Conservation (phyloP, 148 eudicot species). For the Heliosperma pusillum region DNA sequence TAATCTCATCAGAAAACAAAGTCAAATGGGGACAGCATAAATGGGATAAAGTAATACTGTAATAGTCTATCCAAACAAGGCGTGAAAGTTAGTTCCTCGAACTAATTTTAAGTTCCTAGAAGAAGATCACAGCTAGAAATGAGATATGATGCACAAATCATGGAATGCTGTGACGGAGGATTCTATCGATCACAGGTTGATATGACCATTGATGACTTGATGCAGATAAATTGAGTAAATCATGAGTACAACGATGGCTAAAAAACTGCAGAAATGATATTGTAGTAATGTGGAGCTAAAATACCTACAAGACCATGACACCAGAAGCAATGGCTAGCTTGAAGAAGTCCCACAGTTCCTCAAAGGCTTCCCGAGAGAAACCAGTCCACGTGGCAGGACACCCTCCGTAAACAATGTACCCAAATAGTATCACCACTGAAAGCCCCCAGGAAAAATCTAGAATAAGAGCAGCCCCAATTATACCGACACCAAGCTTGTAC, state of each 20-base stretch:
- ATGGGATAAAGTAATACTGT: too few species aligned
- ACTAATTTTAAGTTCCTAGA: too few species aligned
- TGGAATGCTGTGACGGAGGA: too few species aligned
- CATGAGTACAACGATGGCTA: background rate
- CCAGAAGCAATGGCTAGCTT: conserved; percentile 59
- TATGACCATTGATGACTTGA: background rate
- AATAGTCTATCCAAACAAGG: too few species aligned
- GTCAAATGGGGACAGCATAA: too few species aligned
- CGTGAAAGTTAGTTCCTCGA: too few species aligned
- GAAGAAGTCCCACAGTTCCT: conserved; percentile 52
- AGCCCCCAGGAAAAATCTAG: conserved; percentile 54
- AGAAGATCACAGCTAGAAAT: too few species aligned
- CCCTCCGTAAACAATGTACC: conserved; percentile 42
- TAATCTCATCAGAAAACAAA: too few species aligned
- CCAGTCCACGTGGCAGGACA: conserved; percentile 65
- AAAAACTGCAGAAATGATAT: background rate
- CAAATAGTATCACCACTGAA: conserved; percentile 35
- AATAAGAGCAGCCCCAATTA: conserved; percentile 45
- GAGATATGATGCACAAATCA: too few species aligned
- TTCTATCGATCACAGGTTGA: too few species aligned
- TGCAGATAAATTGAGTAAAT: background rate
- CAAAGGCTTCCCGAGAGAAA: conserved; percentile 54
- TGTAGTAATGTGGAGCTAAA: conserved; percentile 2
- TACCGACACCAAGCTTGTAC: conserved; percentile 42
- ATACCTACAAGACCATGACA: conserved; percentile 54